A percentile compares a stretch with the other conserved stretches of the same genome.
These are phyloP conservation scores for Lenwebbia sp. DNA, from an alignment of 345 rosid species.

Conservation along the genomic window DNA sequence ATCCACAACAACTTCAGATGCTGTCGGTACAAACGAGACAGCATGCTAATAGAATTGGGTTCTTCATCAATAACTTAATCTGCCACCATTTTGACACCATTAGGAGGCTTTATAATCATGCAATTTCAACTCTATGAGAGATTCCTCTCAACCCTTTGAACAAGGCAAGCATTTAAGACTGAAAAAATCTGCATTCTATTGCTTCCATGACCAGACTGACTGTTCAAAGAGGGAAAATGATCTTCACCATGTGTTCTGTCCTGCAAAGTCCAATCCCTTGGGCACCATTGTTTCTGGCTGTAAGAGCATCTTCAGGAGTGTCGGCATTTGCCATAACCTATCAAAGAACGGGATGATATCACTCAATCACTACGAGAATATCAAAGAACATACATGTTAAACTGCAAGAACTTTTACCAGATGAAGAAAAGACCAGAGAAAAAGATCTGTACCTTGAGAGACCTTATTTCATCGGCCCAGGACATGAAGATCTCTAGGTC, in stretches of 20 bases:
- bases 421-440: not conserved
- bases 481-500: conserved; percentile 82
- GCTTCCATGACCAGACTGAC: not conserved
- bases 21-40: not conserved
- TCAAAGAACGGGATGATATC: not conserved
- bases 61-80: not conserved
- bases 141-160: not conserved
- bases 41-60: not conserved
- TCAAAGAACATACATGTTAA: not conserved
- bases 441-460: conserved; percentile 46
- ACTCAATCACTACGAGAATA: not conserved
- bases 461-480: conserved; percentile 77
- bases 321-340: conserved; percentile 99
- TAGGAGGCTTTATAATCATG: not conserved
- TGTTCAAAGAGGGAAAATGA: not conserved
- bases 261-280: conserved; percentile 96
- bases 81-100: not conserved
- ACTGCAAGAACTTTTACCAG: not conserved
- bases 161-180: not conserved
- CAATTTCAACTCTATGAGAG: not conserved
- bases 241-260: conserved; percentile 88
- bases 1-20: not conserved
- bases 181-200: not conserved
- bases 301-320: conserved; percentile 87
- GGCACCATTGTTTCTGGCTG: conserved; percentile 93